These are phyloP conservation scores for Penicillium argentinense DNA, from an alignment of 495 filamentous ascomycete genomes.

Conservation along the genomic window DNA sequence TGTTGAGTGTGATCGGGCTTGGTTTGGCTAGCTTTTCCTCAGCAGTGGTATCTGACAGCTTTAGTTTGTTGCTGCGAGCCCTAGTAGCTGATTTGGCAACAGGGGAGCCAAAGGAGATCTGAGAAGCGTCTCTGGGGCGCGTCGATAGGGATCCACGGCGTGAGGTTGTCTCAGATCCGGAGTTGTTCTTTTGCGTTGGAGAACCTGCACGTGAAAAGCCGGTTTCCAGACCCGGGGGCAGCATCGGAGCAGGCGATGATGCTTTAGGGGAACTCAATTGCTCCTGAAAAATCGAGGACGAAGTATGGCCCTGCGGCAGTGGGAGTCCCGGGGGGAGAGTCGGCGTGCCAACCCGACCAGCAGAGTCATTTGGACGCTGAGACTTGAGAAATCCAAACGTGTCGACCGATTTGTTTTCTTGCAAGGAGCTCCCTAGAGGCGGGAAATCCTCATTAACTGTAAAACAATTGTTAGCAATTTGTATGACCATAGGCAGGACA, in stretches of 20 bases:
- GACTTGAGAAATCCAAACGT: slow-evolving; percentile 48
- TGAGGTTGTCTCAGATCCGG: slow-evolving; percentile 19
- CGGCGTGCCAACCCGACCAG: slow-evolving; percentile 52
- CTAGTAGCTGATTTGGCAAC: slow-evolving; percentile 39
- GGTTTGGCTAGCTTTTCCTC: slow-evolving; percentile 23
- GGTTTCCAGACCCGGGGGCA: slow-evolving; percentile 32
- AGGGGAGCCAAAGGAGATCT: slow-evolving; percentile 46
- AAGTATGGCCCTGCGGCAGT: slow-evolving; percentile 54
- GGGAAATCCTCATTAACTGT: slow-evolving; percentile 55
- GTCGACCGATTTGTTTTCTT: slow-evolving; percentile 38
- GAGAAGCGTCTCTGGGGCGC: slow-evolving; percentile 37
- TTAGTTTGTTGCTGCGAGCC: slow-evolving; percentile 27
- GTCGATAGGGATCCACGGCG: slow-evolving; percentile 9
- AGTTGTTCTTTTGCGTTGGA: slow-evolving; percentile 20
- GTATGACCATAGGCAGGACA: slow-evolving; percentile 14
- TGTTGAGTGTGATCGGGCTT: slow-evolving; percentile 36
- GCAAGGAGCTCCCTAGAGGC: slow-evolving; percentile 41
- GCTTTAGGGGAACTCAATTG: slow-evolving; percentile 33
- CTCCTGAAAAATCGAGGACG: slow-evolving; percentile 40
- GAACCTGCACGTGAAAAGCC: slow-evolving; percentile 30
- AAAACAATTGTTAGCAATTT: slow-evolving; percentile 22
- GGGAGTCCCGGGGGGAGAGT: slow-evolving; percentile 67
- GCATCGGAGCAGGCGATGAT: slow-evolving; percentile 29
- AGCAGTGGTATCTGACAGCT: slow-evolving; percentile 17
- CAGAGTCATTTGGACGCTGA: slow-evolving; percentile 35